Evolutionary conservation across 345 rosid genomes (phyloP).

Genomic region (Aquilaria malaccensis): DNA sequence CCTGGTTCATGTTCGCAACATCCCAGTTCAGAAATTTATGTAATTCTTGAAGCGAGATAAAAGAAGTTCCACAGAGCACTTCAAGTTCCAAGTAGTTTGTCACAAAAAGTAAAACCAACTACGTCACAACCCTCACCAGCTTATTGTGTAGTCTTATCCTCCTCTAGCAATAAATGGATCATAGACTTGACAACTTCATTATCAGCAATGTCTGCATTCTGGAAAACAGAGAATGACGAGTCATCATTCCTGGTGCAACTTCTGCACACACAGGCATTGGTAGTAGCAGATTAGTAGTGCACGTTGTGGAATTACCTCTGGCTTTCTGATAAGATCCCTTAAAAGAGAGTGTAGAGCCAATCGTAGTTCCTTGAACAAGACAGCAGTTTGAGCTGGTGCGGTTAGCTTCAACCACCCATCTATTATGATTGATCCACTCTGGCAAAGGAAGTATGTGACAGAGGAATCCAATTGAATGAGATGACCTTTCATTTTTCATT

Average conservation of each 20-base stretch:
- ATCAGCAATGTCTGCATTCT: constrained; percentile 52
- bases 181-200: constrained; percentile 76
- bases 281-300: background rate
- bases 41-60: no score
- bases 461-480: no score
- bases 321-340: constrained; percentile 64
- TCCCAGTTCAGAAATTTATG: no score
- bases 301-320: constrained; percentile 39
- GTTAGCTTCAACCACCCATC: constrained; percentile 88
- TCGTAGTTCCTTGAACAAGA: constrained; percentile 79
- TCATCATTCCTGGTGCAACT: background rate
- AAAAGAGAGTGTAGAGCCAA: constrained; percentile 60
- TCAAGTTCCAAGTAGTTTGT: no score
- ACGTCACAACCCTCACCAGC: no score
- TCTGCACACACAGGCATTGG: background rate
- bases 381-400: constrained; percentile 94
- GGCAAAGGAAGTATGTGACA: constrained; percentile 10
- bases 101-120: no score
- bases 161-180: constrained; percentile 62
- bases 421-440: constrained; percentile 59
- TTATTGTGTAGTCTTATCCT: constrained; percentile 40
- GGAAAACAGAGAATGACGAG: constrained; percentile 8
- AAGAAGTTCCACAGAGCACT: no score
- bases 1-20: no score
- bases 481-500: no score